These are phyloP conservation scores for Rhytidiadelphus loreus DNA, from an alignment of 225 moss, liverwort and hornwort genomes.

Conservation along the genomic window DNA sequence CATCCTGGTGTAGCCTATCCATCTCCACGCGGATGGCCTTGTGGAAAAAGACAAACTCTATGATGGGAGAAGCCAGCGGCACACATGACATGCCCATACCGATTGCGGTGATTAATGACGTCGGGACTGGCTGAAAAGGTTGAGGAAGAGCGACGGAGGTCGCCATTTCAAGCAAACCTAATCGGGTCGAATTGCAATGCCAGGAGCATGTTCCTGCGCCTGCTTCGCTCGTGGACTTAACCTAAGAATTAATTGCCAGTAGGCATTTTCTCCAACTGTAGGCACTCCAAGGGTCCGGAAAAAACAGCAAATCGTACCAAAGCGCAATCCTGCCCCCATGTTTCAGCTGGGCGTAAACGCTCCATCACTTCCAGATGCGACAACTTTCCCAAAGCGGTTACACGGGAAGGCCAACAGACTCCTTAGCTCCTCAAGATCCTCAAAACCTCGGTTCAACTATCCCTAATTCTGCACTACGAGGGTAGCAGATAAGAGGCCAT, in stretches of 20 bases:
- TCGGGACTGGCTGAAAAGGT: constrained; percentile 14
- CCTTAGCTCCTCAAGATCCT: background rate
- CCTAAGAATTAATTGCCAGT: constrained; percentile 4
- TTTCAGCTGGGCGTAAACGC: background rate
- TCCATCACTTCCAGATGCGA: constrained; percentile 1
- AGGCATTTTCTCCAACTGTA: background rate
- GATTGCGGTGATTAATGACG: constrained; percentile 22
- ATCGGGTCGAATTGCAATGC: constrained; percentile 7
- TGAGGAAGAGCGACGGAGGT: constrained; percentile 34
- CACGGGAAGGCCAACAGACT: background rate
- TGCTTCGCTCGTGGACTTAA: background rate
- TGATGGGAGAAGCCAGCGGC: constrained; percentile 62
- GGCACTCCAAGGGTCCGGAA: background rate
- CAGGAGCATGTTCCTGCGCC: constrained; percentile 7
- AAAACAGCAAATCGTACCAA: background rate
- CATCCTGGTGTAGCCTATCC: constrained; percentile 77
- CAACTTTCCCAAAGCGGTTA: constrained; percentile 6
- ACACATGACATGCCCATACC: constrained; percentile 36
- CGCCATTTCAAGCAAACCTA: constrained; percentile 25
- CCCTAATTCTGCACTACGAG: constrained; percentile 8
- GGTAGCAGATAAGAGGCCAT: background rate
- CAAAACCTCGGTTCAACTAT: background rate
- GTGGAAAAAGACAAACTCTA: constrained; percentile 89
- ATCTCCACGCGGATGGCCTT: constrained; percentile 94
- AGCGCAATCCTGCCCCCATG: background rate